Conservation (phyloP, 2,329 filamentous ascomycete species). For the Talaromyces islandicus region DNA sequence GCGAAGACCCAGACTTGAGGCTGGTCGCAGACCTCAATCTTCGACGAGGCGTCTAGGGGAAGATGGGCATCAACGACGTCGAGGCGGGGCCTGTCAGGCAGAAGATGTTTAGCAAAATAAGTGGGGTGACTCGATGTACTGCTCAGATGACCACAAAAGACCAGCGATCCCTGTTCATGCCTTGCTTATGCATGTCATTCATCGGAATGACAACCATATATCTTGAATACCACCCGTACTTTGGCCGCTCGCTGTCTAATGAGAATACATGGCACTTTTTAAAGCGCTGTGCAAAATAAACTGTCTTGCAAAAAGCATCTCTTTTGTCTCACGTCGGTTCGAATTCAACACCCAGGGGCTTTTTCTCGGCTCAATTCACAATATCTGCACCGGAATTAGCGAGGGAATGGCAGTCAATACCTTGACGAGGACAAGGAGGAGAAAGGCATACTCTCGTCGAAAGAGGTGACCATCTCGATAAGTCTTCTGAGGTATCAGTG, state of each 20-base stretch:
- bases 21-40: slow-evolving; percentile 37
- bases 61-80: neutral
- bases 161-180: neutral
- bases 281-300: neutral
- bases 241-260: neutral
- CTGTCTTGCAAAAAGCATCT: neutral
- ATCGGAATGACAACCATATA: neutral
- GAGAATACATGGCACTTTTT: neutral
- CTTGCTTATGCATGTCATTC: neutral
- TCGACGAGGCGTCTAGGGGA: slow-evolving; percentile 21
- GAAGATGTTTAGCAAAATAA: neutral
- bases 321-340: neutral
- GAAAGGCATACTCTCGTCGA: neutral
- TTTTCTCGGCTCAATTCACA: neutral
- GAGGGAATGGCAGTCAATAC: neutral
- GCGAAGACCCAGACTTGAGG: slow-evolving; percentile 26
- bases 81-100: neutral
- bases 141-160: neutral
- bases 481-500: neutral
- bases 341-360: neutral
- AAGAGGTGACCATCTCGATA: neutral
- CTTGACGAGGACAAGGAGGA: neutral
- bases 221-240: neutral
- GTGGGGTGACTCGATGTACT: neutral
- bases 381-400: neutral